These are phyloP conservation scores for Tolypocladium guangdongense DNA, from an alignment of 2,329 filamentous ascomycete species.

Conservation along the genomic window DNA sequence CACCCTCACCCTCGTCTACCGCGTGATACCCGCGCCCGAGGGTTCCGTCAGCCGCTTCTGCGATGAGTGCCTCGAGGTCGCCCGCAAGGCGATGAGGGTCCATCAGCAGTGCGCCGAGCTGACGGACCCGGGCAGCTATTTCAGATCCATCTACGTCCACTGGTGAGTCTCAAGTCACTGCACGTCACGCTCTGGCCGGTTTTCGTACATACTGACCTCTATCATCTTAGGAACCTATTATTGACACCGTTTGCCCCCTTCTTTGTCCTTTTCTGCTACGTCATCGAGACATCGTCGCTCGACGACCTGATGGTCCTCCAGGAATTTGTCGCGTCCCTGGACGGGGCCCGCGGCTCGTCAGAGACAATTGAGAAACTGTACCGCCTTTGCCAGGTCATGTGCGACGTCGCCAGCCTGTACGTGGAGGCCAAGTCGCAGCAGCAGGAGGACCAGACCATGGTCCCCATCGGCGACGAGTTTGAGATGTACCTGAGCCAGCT, in stretches of 20 bases:
- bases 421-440: slow-evolving; percentile 46
- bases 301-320: slow-evolving; percentile 43
- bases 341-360: slow-evolving; percentile 38
- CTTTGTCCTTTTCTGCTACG: slow-evolving; percentile 47
- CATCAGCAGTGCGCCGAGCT: slow-evolving; percentile 35
- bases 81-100: slow-evolving; percentile 34
- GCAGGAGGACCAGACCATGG: slow-evolving; percentile 32
- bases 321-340: slow-evolving; percentile 45
- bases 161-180: slow-evolving; percentile 26
- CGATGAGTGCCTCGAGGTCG: slow-evolving; percentile 36
- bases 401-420: slow-evolving; percentile 50
- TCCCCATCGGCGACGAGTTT: slow-evolving; percentile 46
- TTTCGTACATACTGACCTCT: not conserved
- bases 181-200: not conserved
- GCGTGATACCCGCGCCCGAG: slow-evolving; percentile 36
- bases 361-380: slow-evolving; percentile 50
- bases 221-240: slow-evolving; percentile 35
- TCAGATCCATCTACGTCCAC: slow-evolving; percentile 38
- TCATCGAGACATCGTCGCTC: slow-evolving; percentile 41
- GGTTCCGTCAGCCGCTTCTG: slow-evolving; percentile 33
- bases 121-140: slow-evolving; percentile 26
- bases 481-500: slow-evolving; percentile 55
- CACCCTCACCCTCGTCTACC: slow-evolving; percentile 39
- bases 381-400: slow-evolving; percentile 50
- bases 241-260: slow-evolving; percentile 49